Evolutionary conservation across 805 yeast genomes (phyloP).

Genomic region (Candida saitoana): DNA sequence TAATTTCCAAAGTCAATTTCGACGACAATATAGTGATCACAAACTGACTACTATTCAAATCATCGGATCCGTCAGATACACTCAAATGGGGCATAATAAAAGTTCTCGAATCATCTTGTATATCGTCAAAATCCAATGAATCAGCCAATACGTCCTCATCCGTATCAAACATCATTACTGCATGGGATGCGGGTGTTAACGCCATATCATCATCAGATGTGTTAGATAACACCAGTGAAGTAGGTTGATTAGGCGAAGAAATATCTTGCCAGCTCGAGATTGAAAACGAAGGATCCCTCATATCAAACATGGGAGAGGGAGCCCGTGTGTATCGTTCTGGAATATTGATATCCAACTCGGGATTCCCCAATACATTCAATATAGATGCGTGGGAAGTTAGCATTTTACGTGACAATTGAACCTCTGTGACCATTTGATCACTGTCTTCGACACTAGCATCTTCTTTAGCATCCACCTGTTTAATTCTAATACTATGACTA

Average conservation of each 20-base stretch:
- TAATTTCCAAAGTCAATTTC: constrained; percentile 16
- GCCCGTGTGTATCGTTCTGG: constrained; percentile 8
- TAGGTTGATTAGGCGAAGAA: constrained; percentile 7
- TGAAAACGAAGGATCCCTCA: constrained; percentile 7
- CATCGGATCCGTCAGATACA: constrained; percentile 15
- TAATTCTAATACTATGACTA: no score
- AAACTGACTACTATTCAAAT: constrained; percentile 7
- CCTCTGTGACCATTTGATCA: background rate
- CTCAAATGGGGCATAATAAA: constrained; percentile 39
- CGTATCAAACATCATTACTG: constrained; percentile 39
- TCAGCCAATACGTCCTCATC: constrained; percentile 30
- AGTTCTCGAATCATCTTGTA: constrained; percentile 12
- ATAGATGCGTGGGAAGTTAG: constrained; percentile 37
- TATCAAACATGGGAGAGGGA: constrained; percentile 12
- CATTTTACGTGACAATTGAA: constrained; percentile 16
- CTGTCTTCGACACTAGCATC: no score
- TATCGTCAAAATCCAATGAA: constrained; percentile 1
- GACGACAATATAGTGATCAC: constrained; percentile 23
- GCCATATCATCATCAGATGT: constrained; percentile 26
- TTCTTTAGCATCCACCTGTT: no score
- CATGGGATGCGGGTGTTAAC: constrained; percentile 17
- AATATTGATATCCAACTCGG: constrained; percentile 31
- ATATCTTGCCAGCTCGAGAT: constrained; percentile 5
- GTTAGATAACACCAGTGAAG: constrained; percentile 22
- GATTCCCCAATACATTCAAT: constrained; percentile 36